These are phyloP conservation scores for Kodamaea restingae DNA, from an alignment of 805 yeast genomes.

Conservation along the genomic window DNA sequence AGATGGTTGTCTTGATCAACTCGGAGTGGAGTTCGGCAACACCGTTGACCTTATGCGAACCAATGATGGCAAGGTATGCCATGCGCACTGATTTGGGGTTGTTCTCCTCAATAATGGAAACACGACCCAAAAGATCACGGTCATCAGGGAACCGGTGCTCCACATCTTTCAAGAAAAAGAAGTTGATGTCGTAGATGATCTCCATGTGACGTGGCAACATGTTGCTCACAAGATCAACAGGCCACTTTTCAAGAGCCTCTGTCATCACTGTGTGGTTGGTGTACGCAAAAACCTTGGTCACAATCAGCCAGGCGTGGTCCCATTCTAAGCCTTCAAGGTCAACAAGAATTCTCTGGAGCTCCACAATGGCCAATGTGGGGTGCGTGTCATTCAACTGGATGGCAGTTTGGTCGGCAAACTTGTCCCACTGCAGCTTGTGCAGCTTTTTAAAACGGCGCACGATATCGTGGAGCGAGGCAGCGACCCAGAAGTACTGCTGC, in stretches of 20 bases:
- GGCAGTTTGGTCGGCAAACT: slow-evolving; percentile 81
- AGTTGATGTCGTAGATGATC: slow-evolving; percentile 82
- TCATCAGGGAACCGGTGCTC: slow-evolving; percentile 76
- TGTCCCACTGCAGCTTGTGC: slow-evolving; percentile 66
- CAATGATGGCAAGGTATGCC: slow-evolving; percentile 89
- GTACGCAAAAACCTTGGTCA: slow-evolving; percentile 77
- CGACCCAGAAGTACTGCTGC: slow-evolving; percentile 96
- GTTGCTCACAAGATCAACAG: slow-evolving; percentile 71
- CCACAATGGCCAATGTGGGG: slow-evolving; percentile 88
- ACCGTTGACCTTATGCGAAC: slow-evolving; percentile 91
- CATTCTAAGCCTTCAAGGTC: slow-evolving; percentile 79
- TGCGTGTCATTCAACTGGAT: slow-evolving; percentile 94
- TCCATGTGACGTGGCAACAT: slow-evolving; percentile 89
- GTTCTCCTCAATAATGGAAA: slow-evolving; percentile 82
- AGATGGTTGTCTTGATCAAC: slow-evolving; percentile 81
- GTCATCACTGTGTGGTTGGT: slow-evolving; percentile 94
- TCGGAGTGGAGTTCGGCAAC: slow-evolving; percentile 95
- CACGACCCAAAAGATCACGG: slow-evolving; percentile 57
- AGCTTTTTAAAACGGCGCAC: slow-evolving; percentile 84
- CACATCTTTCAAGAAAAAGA: slow-evolving; percentile 70
- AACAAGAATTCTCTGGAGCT: slow-evolving; percentile 78
- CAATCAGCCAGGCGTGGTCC: slow-evolving; percentile 85
- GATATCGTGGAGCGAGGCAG: slow-evolving; percentile 89
- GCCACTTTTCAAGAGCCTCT: slow-evolving; percentile 96
- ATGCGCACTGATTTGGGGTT: slow-evolving; percentile 79